Evolutionary conservation across 306 rosid genomes (phyloP), one percentile per base, ranked within the genome.

Genomic region (Lablab purpureus): DNA sequence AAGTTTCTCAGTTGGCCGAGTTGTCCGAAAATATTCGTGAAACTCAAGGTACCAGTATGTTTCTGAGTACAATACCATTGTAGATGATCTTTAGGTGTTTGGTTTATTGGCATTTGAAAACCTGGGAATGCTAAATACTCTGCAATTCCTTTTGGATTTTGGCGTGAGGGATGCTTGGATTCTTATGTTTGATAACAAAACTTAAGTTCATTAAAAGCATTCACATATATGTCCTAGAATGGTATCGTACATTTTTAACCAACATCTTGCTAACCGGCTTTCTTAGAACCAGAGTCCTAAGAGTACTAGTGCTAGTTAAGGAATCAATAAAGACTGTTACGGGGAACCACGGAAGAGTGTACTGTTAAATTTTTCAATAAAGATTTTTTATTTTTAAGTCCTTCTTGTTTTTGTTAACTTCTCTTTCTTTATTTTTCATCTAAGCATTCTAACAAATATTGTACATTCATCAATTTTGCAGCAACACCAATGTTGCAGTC

Each of bases 1-100:
- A 81, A 78, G 27, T 78, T 68, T 84, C 87, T 51, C 90, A 84
- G 60, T 51, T 84, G 82, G 64, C 78, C 3, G 85, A 84, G 34
- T 75, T 88, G 13, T 84, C 88, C 37, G 4, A 63, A 27, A 34
- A 22, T 60, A 80, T 67, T 52, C 80, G 46, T 65, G 83, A 70
- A 85, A 70, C 14, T 74, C 79, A 3, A 56, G 87, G 84, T 82
- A 82, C 45, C 73, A 58, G 40, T 65, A 64, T 43, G 51, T 43
- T 58, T 76, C 37, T 65, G 17, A 30, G 69, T 28, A 46, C 32
- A 56, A 50, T 74, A 27, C 46, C 55, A 71, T 49, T 54, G 58
- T 60, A 22, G 34, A 49, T 21, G n/a, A 60, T 76, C 71, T 71
- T 54, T 63, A 14, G 60, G 40, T 19, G 67, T 18, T 45, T 36